A percentile compares a stretch with the other conserved stretches of the same genome.
These are phyloP conservation scores for Manihot esculenta DNA, from an alignment of 441 rosid species.

Conservation along the genomic window DNA sequence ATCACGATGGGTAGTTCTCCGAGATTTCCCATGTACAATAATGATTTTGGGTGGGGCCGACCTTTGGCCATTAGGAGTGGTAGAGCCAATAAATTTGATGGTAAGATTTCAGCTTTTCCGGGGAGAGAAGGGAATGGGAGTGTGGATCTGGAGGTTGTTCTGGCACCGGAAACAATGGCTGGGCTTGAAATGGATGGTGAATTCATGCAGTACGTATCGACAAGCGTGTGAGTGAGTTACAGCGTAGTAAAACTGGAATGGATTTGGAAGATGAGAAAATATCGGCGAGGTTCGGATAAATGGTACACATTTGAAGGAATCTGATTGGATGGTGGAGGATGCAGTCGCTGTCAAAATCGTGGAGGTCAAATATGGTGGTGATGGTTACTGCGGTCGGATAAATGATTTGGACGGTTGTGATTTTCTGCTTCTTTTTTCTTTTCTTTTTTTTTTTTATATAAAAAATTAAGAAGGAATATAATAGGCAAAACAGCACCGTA, in stretches of 20 bases:
- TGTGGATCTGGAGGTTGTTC: constrained; percentile 85
- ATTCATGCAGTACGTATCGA: constrained; percentile 79
- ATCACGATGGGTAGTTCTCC: constrained; percentile 98
- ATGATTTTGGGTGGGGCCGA: constrained; percentile 94
- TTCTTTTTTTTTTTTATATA: neutral
- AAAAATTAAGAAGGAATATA: no score
- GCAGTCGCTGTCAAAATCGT: neutral
- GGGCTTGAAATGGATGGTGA: constrained; percentile 63
- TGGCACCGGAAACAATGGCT: constrained; percentile 68
- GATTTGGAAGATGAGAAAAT: neutral
- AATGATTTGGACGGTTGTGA: constrained; percentile 10
- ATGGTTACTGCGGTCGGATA: neutral
- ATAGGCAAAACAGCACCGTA: no score
- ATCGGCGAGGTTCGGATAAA: neutral
- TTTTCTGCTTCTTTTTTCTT: neutral
- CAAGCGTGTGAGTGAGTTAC: constrained; percentile 19
- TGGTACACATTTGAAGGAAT: no score
- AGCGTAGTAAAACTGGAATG: neutral
- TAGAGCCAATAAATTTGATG: constrained; percentile 86
- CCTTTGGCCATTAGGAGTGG: constrained; percentile 92
- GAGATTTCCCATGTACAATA: constrained; percentile 90
- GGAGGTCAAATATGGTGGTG: neutral
- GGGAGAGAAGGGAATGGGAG: constrained; percentile 78
- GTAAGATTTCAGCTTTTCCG: constrained; percentile 95
- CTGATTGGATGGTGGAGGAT: no score